Evolutionary conservation across 2,329 filamentous ascomycete species (phyloP), one percentile per base, ranked within the genome.

Genomic region (Ceratocystis variospora): DNA sequence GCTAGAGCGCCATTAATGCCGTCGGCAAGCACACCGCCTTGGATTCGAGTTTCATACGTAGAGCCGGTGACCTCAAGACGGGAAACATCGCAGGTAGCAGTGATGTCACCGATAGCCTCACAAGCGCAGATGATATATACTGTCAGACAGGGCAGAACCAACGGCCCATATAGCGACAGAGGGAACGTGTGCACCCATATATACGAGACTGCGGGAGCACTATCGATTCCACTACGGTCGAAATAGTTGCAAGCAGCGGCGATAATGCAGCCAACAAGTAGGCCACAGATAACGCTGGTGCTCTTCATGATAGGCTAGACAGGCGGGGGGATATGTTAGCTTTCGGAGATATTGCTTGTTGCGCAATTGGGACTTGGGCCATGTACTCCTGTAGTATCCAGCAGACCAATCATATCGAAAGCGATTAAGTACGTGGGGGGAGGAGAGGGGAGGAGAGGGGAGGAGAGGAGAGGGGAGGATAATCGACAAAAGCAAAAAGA

Each of bases 111-210:
- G 64, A 93, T 90, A 63, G 88, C 85, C 73, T 92, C 88, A 76
- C 88, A 90, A 28, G 87, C 87, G 66, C 87, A 82, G 68, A 91
- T 87, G 70, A 92, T 83, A 73, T 83, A 87, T 28, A 87, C 81
- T 1, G 84, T 83, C 59, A 93, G 74, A 25, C 91, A 73, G 0
- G 89, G 89, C 10, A 92, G 76, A 0, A 92, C 87, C 1, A 92
- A 80, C 0, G 88, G 87, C 0, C 83, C 87, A 71, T 92, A 90
- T 5, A 92, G 77, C 15, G 78, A 80, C 2, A 92, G 80, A 68
- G 83, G 83, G 77, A 92, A 92, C 0, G 88, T 91, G 69, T 89
- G 80, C 0, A 89, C 85, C 89, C 88, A 93, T 72, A 90, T 81
- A 76, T 93, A 92, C 33, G 85, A 88, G 1, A 78, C 87, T 0